Base-by-base conservation (phyloP, 129 eudicot genomes). In the Heracleum sosnowskyi region DNA sequence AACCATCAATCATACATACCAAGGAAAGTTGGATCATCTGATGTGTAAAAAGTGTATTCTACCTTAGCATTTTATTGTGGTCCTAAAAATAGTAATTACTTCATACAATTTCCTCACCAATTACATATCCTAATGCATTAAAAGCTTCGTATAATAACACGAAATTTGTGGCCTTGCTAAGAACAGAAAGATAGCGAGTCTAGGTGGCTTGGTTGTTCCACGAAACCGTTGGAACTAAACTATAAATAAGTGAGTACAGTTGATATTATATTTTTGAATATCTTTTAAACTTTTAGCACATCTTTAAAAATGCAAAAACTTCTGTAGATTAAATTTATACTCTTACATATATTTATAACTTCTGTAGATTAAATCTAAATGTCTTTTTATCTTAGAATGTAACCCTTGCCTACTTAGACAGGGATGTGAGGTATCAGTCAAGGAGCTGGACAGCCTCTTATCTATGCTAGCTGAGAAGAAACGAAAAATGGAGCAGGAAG, bases 391-490 rank as follows among this genome's bases (percentile, higher is more conserved):
- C 77, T 77, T 62, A 42, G 83, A 81, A 83, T 75, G 75, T 76
- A 82, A 77, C 84, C 66, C 79, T 86, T 81, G 33, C 82, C 31
- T 83, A 71, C 73, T 82, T 90, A 90, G 90, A 89, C 96, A 96
- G 99, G 99, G 95, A 78, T 96, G 94, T 77, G 94, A 90, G 24
- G 91, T 88, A 51, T 96, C 99, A 29, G 82, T 92, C 41, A 96
- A 96, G 95, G 99, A 96, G 74, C 85, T 96, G 74, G 95, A 92
- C 46, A 76, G 78, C 80, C 86, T 96, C 57, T 46, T 90, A 78
- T 75, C 83, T 80, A 89, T 96, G 62, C 89, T 96, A 70, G 69
- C 86, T n/a, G 99, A 89, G 82, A 96, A 92, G 87, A 96, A 92
- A 83, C 89, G 82, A 60, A 89, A 83, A 83, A 90, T 96, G 93